These are phyloP conservation scores for Penicillium alfredii DNA, from an alignment of 495 filamentous ascomycete genomes.

Conservation along the genomic window DNA sequence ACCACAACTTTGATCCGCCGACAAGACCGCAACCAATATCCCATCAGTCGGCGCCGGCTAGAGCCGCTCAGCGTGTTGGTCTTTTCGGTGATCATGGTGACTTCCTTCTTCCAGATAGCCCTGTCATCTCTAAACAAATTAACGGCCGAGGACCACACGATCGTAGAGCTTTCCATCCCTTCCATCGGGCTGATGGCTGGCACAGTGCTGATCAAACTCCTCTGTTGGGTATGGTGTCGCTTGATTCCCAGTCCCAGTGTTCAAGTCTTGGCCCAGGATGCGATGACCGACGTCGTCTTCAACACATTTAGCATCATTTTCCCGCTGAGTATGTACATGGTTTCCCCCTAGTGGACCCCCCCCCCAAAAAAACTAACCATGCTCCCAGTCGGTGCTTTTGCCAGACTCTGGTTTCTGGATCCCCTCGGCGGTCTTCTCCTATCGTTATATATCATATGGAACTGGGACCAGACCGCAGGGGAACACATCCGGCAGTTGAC, in stretches of 20 bases:
- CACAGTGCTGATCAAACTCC: conserved; percentile 74
- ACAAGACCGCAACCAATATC: conserved; percentile 76
- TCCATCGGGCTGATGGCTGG: conserved; percentile 75
- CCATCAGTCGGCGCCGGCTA: conserved; percentile 69
- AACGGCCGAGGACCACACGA: conserved; percentile 53
- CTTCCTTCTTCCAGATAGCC: conserved; percentile 79
- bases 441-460: conserved; percentile 74
- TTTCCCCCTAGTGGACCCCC: too few relatives aligned
- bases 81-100: conserved; percentile 81
- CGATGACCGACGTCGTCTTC: conserved; percentile 76
- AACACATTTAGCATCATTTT: conserved; percentile 82
- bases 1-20: conserved; percentile 68
- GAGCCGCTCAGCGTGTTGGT: conserved; percentile 76
- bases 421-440: conserved; percentile 77
- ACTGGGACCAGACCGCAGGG: conserved; percentile 70
- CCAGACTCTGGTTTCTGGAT: conserved; percentile 79
- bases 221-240: conserved; percentile 89
- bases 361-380: conserved; percentile 4
- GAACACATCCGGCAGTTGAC: conserved; percentile 80
- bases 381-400: conserved; percentile 63
- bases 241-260: conserved; percentile 83
- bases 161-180: conserved; percentile 67
- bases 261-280: conserved; percentile 69
- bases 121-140: conserved; percentile 66
- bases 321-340: conserved; percentile 25